Evolutionary conservation across 2,329 filamentous ascomycete genomes (phyloP), one percentile per base, ranked within the genome.

Genomic region (Aspergillus quadricinctus): DNA sequence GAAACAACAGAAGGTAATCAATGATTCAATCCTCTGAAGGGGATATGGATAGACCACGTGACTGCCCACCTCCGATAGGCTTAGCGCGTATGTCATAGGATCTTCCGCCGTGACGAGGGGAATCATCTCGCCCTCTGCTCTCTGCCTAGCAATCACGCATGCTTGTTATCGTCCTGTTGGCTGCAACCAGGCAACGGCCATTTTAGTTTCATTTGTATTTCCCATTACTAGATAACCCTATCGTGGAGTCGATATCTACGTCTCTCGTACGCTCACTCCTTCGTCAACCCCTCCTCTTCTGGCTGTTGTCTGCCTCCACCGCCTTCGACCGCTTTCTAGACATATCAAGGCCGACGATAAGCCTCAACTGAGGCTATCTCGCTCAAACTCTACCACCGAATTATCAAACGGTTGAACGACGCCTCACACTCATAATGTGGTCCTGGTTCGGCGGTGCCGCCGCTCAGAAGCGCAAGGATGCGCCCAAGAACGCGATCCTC

Each of bases 401-500:
- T 7, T n/a, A 17, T 37, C 25, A 17, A 37, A 17, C 3, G 5
- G 17, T 29, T 29, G 14, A 37, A 17, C 5, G 7, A 40, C 27
- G 40, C 21, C 49, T 57, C 57, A 48, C 50, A 56, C 14, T 7
- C 65, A 74, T 66, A 61, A 84, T 89, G 78, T 90, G 89, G 88
- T 86, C 88, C 78, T 97, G 92, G 91, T 96, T 97, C 74, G 92
- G 93, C 77, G 91, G 91, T 69, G 85, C 84, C 64, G 84, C 85
- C 68, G 87, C 87, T 66, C 87, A 92, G 78, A 90, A 91, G 82
- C 87, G 88, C 79, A 96, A 95, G 80, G 91, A 97, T 78, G 88
- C 86, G 58, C 91, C 94, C 56, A 99, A 99, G 83, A 94, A 96
- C 80, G 94, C 94, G 65, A 99, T 99, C 69, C 81, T 99, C 56